Base-by-base conservation (phyloP, 352 stramenopile species). In the Phytophthora fragariae region DNA sequence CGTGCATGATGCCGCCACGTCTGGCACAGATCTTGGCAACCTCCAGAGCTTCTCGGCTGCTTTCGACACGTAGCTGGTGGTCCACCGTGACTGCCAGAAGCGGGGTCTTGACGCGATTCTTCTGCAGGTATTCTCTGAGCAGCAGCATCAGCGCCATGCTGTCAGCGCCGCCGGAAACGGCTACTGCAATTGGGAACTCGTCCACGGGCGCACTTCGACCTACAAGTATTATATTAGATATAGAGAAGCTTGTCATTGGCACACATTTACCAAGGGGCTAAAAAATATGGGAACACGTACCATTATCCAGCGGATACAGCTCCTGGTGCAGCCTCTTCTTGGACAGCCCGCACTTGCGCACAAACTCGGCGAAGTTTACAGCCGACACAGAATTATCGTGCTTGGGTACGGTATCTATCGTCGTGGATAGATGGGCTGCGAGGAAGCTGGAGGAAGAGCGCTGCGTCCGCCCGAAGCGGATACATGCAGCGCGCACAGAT, bases 41-140 rank as follows among this genome's bases (percentile, higher is more conserved):
- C 49, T 84, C 68, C 3, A 65, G 57, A 5, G 89, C 90, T 76
- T 97, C 90, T 1, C 79, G 72, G 5, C 74, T 67, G 55, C 90
- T 97, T 65, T 94, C 89, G 1, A 27, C 11, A 8, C 90, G 88
- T 24, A 97, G 73, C 31, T 72, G 74, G 65, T 97, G 90, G 62
- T 97, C 87, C 53, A 97, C 84, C 14, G 86, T 95, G 67, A 97
- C 86, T 7, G 87, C 90, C 19, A 97, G 68, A 10, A 97, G 81
- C 46, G 85, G 83, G 10, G 84, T 92, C 33, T 77, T 62, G 41
- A 94, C 83, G 37, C 65, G 27, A 11, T 84, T 77, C 7, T 66
- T n/a, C 11, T 77, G 66, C 14, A 96, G 44, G 58, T 89, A 88
- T 60, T 95, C 86, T 10, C 73, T 81, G 14, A 97, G 76, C 46